Evolutionary conservation across 495 filamentous ascomycete genomes (phyloP), one percentile per base, ranked within the genome.

Genomic region (Parachaetomium inaequale): DNA sequence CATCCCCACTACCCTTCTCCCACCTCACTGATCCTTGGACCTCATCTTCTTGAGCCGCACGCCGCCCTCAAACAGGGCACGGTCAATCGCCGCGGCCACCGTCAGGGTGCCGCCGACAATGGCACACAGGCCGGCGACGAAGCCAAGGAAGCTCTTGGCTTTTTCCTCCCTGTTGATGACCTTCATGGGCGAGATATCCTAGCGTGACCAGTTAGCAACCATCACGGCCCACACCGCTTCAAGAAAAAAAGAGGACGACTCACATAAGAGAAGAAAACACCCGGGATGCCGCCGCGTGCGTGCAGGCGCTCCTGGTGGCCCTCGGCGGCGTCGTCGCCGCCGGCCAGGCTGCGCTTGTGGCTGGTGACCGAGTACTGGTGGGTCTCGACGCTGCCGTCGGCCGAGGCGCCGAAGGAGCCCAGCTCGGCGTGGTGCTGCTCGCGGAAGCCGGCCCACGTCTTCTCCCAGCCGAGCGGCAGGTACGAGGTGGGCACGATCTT

Each of bases 131-230:
- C 95, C 94, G 2, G 93, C 92, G 46, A 99, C 69, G 79, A 99
- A 98, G 6, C 89, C 88, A 1, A 89, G 84, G 74, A 98, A 93
- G 17, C 87, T 85, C 78, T 97, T 97, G 19, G 85, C 77, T 21
- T 91, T 85, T 63, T 88, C 88, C 79, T 99, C 94, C 43, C 92
- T 86, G 79, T 98, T 99, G 78, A 99, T 89, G 46, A 99, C 95
- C 76, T 98, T 99, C 95, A 99, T 98, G 31, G 94, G 94, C 3
- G 94, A 98, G 76, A 99, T 98, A 72, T 99, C 94, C 87, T 92
- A 61, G 38, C 25, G 62, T 6, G 45, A n/a, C 25, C 6, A 42
- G 43, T 59, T 34, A 28, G 62, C 52, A 29, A 23, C n/a, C 63
- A 17, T 29, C 7, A 36, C 14, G 8, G 14, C 14, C 34, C 10